Conservation (phyloP, 2,329 filamentous ascomycete genomes). For the Fusarium sp. region DNA sequence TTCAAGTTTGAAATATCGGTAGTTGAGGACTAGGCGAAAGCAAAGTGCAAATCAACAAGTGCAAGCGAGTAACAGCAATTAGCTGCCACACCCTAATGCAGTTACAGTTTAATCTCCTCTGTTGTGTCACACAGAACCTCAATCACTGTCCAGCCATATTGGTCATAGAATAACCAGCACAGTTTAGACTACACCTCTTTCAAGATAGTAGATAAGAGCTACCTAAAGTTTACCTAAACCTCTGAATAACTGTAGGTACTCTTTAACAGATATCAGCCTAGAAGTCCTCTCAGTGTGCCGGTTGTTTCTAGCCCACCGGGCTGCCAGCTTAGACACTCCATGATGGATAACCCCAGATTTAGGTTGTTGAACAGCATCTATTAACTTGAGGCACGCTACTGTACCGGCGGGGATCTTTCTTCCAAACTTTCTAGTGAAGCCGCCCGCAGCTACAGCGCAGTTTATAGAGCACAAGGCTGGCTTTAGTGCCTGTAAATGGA, state of each 20-base stretch:
- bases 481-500: constrained; percentile 33
- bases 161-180: no score
- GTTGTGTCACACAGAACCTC: constrained; percentile 1
- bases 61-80: not conserved
- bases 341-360: not conserved
- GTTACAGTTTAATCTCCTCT: not conserved
- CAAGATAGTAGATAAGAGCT: no score
- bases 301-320: no score
- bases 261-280: no score
- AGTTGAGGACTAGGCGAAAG: not conserved
- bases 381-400: constrained; percentile 10
- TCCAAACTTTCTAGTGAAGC: not conserved
- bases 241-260: no score
- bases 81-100: not conserved
- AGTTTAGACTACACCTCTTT: no score
- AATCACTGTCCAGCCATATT: not conserved
- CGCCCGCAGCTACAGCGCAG: constrained; percentile 21
- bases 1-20: not conserved
- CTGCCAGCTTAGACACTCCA: not conserved
- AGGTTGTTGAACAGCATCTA: not conserved
- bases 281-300: no score
- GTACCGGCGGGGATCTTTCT: not conserved
- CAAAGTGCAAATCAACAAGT: not conserved
- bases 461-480: constrained; percentile 10
- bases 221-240: no score